Conservation (phyloP, 2,329 filamentous ascomycete species). For the Ophiostoma tasmaniense region DNA sequence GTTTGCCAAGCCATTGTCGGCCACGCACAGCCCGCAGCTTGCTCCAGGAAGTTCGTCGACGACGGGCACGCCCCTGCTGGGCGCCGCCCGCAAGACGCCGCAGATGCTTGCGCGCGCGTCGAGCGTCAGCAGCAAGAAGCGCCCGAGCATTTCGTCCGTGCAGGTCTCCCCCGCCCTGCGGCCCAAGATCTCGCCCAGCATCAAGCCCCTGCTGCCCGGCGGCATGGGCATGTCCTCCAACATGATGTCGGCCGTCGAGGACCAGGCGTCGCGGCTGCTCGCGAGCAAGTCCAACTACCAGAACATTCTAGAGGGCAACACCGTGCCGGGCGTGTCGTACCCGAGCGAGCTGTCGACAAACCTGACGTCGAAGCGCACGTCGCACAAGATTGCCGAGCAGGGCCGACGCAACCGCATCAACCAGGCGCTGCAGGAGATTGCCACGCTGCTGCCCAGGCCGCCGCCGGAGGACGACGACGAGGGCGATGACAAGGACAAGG, state of each 20-base stretch:
- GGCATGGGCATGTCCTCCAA: not conserved
- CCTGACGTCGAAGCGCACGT: slow-evolving; percentile 90
- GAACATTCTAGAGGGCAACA: slow-evolving; percentile 89
- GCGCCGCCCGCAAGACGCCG: slow-evolving; percentile 42
- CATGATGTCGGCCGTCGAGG: slow-evolving; percentile 41
- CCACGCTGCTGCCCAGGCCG: slow-evolving; percentile 61
- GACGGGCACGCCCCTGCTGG: slow-evolving; percentile 21
- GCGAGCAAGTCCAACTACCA: slow-evolving; percentile 97
- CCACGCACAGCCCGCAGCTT: slow-evolving; percentile 57
- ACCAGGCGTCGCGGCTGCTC: slow-evolving; percentile 63
- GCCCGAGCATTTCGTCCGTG: slow-evolving; percentile 60
- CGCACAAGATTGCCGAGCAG: slow-evolving; percentile 96
- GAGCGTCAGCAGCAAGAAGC: slow-evolving; percentile 56
- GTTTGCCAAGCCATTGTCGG: slow-evolving; percentile 41
- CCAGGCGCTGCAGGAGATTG: slow-evolving; percentile 83
- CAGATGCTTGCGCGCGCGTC: slow-evolving; percentile 45
- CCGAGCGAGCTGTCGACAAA: slow-evolving; percentile 87
- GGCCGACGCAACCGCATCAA: slow-evolving; percentile 94
- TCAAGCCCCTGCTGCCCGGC: slow-evolving; percentile 76
- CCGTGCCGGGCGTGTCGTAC: slow-evolving; percentile 81
- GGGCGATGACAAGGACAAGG: slow-evolving; percentile 24
- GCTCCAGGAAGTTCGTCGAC: slow-evolving; percentile 28
- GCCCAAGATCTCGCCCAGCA: slow-evolving; percentile 86
- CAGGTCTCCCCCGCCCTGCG: slow-evolving; percentile 80
- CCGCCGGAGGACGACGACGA: slow-evolving; percentile 26